Base-by-base conservation (phyloP, 345 rosid species). In the Carallia pectinifolia region DNA sequence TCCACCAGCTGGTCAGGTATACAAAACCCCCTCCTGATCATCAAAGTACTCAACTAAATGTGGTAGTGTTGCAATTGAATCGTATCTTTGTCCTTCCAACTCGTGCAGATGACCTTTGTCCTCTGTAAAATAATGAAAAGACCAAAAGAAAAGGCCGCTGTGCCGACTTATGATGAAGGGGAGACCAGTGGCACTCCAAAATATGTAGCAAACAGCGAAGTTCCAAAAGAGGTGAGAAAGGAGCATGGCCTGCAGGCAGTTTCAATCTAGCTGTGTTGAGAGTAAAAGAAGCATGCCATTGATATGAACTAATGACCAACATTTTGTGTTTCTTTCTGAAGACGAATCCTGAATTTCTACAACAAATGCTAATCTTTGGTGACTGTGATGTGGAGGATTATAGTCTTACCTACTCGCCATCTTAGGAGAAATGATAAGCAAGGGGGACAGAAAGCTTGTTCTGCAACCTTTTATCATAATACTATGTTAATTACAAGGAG, bases 291-390 rank as follows among this genome's bases (percentile, higher is more conserved):
- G n/a, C 23, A 52, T 4, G 17, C 13, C 17, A 13, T 53, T 9
- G 27, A 53, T 2, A 23, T 2, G 8, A 53, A 53, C 58, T 53
- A 1, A 53, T 53, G 58, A 7, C 18, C 27, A 53, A 53, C 66
- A 53, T 50, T 74, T 38, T 75, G 13, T 64, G 16, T 34, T 62
- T 10, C 54, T 16, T 9, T 58, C 31, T 53, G 29, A 27, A 53
- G 58, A 27, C 6, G 6, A 7, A 38, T 6, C 60, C 38, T 39
- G 2, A 44, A 13, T 0, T 2, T 12, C 17, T 10, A 44, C 1
- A 15, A 44, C 1, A 2, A 10, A 8, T 38, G 44, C 1, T 0
- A 4, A 3, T 1, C 13, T 44, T 44, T 0, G 0, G 50, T 0
- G 50, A 3, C 16, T 10, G 3, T 12, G 1, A 44, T 13, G 2